These are phyloP conservation scores for Cubamyces sp. DNA, from an alignment of 768 basidiomycete genomes.

Conservation along the genomic window DNA sequence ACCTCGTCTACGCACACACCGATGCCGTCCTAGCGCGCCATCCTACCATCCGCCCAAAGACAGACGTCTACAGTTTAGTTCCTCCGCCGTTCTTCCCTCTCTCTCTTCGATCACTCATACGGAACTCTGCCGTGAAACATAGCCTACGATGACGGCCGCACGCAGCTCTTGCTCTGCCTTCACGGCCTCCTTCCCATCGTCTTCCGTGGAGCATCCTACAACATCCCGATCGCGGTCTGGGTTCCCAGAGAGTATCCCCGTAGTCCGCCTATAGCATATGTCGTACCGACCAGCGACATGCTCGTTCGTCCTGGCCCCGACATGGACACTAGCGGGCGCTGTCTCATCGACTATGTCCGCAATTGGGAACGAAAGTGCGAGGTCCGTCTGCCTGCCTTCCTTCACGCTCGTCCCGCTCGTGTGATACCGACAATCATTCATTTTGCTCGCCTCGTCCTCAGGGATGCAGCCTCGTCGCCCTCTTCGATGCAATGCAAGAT, in stretches of 20 bases:
- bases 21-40: slow-evolving; percentile 59
- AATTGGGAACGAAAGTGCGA: slow-evolving; percentile 86
- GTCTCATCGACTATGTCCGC: slow-evolving; percentile 66
- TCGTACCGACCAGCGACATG: slow-evolving; percentile 91
- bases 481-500: slow-evolving; percentile 78
- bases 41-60: slow-evolving; percentile 70
- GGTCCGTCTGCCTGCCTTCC: slow-evolving; percentile 49
- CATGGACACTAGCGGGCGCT: slow-evolving; percentile 83
- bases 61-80: slow-evolving; percentile 74
- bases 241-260: slow-evolving; percentile 83
- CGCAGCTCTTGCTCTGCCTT: slow-evolving; percentile 86
- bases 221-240: slow-evolving; percentile 94
- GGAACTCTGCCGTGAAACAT: slow-evolving; percentile 22
- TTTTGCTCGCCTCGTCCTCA: slow-evolving; percentile 38
- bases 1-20: slow-evolving; percentile 66
- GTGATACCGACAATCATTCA: slow-evolving; percentile 21
- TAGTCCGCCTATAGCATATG: slow-evolving; percentile 83
- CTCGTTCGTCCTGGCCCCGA: slow-evolving; percentile 76
- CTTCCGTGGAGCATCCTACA: slow-evolving; percentile 77
- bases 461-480: slow-evolving; percentile 75
- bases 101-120: slow-evolving; percentile 22
- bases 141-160: slow-evolving; percentile 95
- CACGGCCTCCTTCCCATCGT: slow-evolving; percentile 91
- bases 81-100: slow-evolving; percentile 11
- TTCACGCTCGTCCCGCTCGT: slow-evolving; percentile 13